A percentile compares a stretch with the other conserved stretches of the same genome.
Conservation (phyloP, 345 rosid genomes). For the Populus nigra region DNA sequence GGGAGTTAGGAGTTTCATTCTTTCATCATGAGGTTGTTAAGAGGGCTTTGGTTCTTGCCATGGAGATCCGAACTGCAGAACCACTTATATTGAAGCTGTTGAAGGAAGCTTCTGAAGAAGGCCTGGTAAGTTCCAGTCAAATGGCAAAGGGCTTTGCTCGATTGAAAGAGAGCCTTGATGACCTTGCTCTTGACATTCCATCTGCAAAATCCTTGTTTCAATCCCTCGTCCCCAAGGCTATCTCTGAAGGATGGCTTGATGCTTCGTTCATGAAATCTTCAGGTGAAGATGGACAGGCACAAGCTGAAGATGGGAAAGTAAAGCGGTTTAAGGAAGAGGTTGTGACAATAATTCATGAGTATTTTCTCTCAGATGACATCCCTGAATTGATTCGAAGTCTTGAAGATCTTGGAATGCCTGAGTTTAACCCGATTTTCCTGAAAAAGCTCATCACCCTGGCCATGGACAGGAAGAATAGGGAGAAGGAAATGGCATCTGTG, state of each 20-base stretch:
- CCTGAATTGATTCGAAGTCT: conserved; percentile 89
- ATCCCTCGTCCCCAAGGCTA: conserved; percentile 61
- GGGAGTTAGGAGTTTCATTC: conserved; percentile 87
- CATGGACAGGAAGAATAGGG: conserved; percentile 95
- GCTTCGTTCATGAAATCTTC: conserved; percentile 46
- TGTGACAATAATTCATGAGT: conserved; percentile 83
- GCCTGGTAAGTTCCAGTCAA: conserved; percentile 90
- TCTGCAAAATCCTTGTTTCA: conserved; percentile 66
- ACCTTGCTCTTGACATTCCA: conserved; percentile 94
- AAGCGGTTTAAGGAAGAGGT: conserved; percentile 71
- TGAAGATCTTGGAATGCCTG: conserved; percentile 74
- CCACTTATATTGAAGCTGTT: conserved; percentile 63
- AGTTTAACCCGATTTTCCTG: conserved; percentile 71
- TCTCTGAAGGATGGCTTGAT: conserved; percentile 90
- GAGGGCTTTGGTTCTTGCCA: conserved; percentile 81
- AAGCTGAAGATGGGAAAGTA: conserved; percentile 48
- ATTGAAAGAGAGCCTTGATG: conserved; percentile 84
- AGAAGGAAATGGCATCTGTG: conserved; percentile 99
- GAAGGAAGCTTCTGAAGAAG: conserved; percentile 94
- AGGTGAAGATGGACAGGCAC: conserved; percentile 39
- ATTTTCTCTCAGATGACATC: conserved; percentile 95
- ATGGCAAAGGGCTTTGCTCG: conserved; percentile 87
- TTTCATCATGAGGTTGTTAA: conserved; percentile 99
- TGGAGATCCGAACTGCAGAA: conserved; percentile 75
- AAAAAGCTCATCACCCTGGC: conserved; percentile 94